These are phyloP conservation scores for Aspergillus brasiliensis DNA, from an alignment of 2,329 filamentous ascomycete genomes.

Conservation along the genomic window DNA sequence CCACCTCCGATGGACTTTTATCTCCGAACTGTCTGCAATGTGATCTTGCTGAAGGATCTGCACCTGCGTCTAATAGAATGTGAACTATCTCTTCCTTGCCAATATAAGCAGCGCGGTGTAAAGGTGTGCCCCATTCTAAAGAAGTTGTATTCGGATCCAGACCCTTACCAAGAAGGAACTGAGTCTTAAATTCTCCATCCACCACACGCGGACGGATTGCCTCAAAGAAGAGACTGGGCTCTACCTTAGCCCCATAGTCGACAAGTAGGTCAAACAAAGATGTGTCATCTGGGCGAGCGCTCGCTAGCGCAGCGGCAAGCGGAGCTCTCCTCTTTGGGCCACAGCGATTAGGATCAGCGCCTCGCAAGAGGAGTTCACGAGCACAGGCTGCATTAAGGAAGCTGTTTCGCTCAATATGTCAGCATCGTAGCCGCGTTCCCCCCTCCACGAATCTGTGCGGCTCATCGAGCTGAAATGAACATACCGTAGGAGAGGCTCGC, in stretches of 20 bases:
- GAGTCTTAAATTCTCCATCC: constrained; percentile 13
- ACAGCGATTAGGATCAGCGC: constrained; percentile 13
- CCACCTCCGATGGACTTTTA: constrained; percentile 6
- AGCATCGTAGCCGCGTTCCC: neutral
- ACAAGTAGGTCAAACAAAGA: constrained; percentile 4
- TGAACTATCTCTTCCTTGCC: neutral
- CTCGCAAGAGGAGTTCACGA: constrained; percentile 4
- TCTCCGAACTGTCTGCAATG: neutral
- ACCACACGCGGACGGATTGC: constrained; percentile 6
- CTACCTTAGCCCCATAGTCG: constrained; percentile 11
- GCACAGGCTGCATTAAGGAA: constrained; percentile 3
- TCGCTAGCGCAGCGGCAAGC: constrained; percentile 1
- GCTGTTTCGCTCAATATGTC: neutral
- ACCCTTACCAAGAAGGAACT: constrained; percentile 16
- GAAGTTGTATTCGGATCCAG: constrained; percentile 13
- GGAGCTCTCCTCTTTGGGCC: constrained; percentile 6
- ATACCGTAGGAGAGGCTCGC: constrained; percentile 14
- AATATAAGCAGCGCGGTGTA: constrained; percentile 10
- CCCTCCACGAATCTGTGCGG: neutral
- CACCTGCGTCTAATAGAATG: constrained; percentile 12
- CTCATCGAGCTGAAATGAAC: neutral
- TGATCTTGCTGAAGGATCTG: constrained; percentile 11
- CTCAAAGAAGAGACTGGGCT: constrained; percentile 11
- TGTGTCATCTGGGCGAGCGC: neutral
- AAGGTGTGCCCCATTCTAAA: constrained; percentile 12